phyloP scores from a whole-genome alignment of 2,329 filamentous ascomycete genomes.

The Chalaropsis ovoidea region DNA sequence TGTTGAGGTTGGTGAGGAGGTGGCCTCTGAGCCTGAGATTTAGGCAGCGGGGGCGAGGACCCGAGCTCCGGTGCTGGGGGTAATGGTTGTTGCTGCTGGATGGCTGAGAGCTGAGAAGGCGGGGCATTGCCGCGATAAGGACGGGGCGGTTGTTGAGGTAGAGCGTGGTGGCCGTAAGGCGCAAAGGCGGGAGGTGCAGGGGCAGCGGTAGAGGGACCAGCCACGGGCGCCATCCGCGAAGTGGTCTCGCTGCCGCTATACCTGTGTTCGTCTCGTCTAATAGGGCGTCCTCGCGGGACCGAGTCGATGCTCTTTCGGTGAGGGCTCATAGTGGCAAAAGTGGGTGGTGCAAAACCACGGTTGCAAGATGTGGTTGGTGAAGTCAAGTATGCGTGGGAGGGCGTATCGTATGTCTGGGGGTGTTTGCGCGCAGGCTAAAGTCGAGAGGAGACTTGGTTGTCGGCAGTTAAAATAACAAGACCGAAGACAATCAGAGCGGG shows the following conservation, averaged over 20 bases:
- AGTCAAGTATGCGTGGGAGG: neutral
- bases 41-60: conserved; percentile 22
- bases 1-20: conserved; percentile 25
- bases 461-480: neutral
- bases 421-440: neutral
- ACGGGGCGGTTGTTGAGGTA: neutral
- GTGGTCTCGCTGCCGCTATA: conserved; percentile 9
- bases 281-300: conserved; percentile 8
- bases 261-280: conserved; percentile 9
- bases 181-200: conserved; percentile 4
- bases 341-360: neutral
- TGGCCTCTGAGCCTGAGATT: conserved; percentile 4
- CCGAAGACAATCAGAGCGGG: neutral
- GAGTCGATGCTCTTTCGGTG: conserved; percentile 20
- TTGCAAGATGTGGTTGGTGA: neutral
- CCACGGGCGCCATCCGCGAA: conserved; percentile 2
- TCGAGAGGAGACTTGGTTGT: neutral
- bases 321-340: conserved; percentile 13
- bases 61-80: conserved; percentile 23
- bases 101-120: conserved; percentile 8
- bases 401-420: neutral
- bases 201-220: conserved; percentile 4
- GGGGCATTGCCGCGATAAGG: conserved; percentile 4
- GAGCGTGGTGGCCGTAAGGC: conserved; percentile 16
- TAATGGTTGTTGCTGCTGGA: conserved; percentile 23